A percentile compares a stretch with the other conserved stretches of the same genome.
phyloP scores from a whole-genome alignment of 257 asterid genomes.

The Knoxia roxburghii region DNA sequence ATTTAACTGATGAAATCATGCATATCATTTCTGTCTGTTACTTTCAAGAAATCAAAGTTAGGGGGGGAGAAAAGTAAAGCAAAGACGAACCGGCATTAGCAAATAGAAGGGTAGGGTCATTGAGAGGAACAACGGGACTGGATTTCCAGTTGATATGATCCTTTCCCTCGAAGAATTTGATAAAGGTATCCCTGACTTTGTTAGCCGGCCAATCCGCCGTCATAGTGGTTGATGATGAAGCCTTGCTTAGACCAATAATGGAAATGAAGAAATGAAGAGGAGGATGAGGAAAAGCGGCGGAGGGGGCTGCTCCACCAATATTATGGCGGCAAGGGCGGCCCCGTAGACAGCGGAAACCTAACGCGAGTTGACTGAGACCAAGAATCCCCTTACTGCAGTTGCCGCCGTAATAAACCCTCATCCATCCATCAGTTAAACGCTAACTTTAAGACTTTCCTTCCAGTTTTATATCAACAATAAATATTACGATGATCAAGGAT shows the following conservation, averaged over 20 bases:
- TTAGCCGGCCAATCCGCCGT: conserved; percentile 73
- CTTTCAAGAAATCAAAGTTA: background rate
- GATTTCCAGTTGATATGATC: conserved; percentile 65
- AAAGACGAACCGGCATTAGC: conserved; percentile 66
- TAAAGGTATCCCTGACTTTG: conserved; percentile 52
- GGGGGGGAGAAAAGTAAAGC: background rate
- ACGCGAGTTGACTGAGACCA: background rate
- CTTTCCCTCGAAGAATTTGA: conserved; percentile 57
- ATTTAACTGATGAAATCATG: background rate
- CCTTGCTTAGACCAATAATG: conserved; percentile 4
- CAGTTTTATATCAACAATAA: no score
- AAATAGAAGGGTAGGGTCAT: conserved; percentile 91
- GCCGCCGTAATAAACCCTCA: conserved; percentile 52
- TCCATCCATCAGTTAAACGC: conserved; percentile 36
- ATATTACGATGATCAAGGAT: no score
- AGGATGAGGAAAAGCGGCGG: background rate
- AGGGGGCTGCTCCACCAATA: background rate
- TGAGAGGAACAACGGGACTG: conserved; percentile 88
- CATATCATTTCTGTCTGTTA: no score
- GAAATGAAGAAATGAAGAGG: background rate
- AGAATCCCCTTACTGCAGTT: background rate
- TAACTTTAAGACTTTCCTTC: no score
- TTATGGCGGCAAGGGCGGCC: no score
- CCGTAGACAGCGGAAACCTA: background rate
- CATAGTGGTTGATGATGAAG: conserved; percentile 29